Percentiles rank a stretch among this genome's conserved stretches.
phyloP scores from a whole-genome alignment of 73 alveolate genomes.

The Symbiodinium pilosum region DNA sequence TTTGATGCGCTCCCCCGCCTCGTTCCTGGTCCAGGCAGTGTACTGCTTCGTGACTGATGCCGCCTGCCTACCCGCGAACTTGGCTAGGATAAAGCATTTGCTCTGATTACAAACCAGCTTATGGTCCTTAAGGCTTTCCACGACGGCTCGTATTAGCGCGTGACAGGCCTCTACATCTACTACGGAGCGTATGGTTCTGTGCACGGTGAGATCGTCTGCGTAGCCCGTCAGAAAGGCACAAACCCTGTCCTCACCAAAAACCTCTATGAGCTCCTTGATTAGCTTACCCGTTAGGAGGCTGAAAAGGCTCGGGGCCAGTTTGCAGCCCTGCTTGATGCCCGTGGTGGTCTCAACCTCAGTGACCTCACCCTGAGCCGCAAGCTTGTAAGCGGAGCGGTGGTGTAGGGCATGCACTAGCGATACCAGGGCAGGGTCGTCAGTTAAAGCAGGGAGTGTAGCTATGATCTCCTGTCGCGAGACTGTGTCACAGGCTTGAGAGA shows the following conservation, averaged over 20 bases:
- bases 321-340: neutral
- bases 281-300: neutral
- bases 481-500: neutral
- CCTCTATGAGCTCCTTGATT: neutral
- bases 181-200: neutral
- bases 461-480: neutral
- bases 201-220: neutral
- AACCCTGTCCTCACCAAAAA: neutral
- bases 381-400: neutral
- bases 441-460: neutral
- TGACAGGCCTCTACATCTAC: neutral
- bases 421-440: neutral
- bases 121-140: neutral
- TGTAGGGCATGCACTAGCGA: neutral
- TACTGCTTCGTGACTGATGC: neutral
- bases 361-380: neutral
- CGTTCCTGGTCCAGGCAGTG: neutral
- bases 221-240: neutral
- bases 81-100: neutral
- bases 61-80: neutral
- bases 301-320: neutral
- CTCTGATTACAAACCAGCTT: neutral
- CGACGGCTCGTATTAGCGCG: neutral
- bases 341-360: neutral
- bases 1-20: neutral